A percentile compares a stretch with the other conserved stretches of the same genome.
phyloP scores from a whole-genome alignment of 371 early-diverging fungal genomes.

The Chytridium lagenaria region DNA sequence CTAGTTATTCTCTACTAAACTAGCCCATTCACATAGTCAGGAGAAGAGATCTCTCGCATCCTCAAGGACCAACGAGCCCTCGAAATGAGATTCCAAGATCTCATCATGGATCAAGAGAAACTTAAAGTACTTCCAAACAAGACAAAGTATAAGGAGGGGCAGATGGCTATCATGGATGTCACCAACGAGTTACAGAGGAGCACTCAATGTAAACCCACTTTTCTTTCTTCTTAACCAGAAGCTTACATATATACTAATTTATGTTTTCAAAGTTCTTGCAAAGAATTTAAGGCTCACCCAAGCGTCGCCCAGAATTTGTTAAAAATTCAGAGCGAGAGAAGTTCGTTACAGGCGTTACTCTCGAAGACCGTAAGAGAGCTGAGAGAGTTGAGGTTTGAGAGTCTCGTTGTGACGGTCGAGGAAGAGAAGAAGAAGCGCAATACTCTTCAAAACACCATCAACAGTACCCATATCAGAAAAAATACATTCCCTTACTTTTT shows the following conservation, averaged over 20 bases:
- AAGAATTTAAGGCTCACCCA: constrained; percentile 47
- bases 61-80: constrained; percentile 46
- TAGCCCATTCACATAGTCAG: constrained; percentile 18
- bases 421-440: constrained; percentile 59
- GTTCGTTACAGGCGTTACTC: constrained; percentile 48
- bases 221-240: neutral
- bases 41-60: constrained; percentile 46
- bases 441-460: constrained; percentile 56
- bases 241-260: too few species aligned
- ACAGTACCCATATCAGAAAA: constrained; percentile 4
- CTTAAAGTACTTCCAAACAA: constrained; percentile 45
- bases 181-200: constrained; percentile 39
- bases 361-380: constrained; percentile 51
- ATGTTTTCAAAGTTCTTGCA: constrained; percentile 38
- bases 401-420: constrained; percentile 52
- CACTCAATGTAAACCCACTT: constrained; percentile 39
- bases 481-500: neutral
- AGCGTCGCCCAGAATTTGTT: constrained; percentile 52
- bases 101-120: constrained; percentile 45
- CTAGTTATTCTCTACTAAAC: neutral
- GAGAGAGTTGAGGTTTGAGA: constrained; percentile 49
- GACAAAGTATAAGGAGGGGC: constrained; percentile 45
- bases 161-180: constrained; percentile 44
- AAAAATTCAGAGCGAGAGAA: constrained; percentile 58
- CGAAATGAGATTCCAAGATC: constrained; percentile 47